These are phyloP conservation scores for Papilionanthe hybrid DNA, from an alignment of 116 monocot species.

Conservation along the genomic window DNA sequence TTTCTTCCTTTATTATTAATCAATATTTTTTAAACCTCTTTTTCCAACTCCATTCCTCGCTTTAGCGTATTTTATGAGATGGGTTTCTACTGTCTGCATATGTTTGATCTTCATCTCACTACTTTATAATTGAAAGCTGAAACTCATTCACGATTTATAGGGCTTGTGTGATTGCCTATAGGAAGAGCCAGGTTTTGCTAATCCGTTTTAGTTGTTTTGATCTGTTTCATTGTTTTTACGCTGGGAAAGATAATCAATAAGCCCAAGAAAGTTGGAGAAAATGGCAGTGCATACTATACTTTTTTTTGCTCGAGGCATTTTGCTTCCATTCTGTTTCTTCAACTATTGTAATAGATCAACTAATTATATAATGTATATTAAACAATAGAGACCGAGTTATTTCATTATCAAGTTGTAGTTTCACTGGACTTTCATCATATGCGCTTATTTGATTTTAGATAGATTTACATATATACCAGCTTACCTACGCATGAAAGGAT, in stretches of 20 bases:
- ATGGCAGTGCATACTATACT: neutral
- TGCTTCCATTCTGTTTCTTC: neutral
- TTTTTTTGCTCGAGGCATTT: neutral
- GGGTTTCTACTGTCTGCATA: neutral
- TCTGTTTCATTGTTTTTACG: neutral
- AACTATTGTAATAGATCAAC: neutral
- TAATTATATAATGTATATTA: neutral
- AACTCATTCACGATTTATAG: neutral
- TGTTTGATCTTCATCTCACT: neutral
- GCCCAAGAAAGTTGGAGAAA: neutral
- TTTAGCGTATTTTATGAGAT: neutral
- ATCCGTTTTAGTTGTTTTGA: neutral
- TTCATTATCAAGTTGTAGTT: neutral
- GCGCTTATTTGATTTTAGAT: neutral
- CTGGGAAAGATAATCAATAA: neutral
- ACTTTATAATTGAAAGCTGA: neutral
- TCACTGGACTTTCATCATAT: neutral
- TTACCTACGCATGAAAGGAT: no score
- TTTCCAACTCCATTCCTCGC: neutral
- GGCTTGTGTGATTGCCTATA: neutral
- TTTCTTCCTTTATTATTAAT: no score
- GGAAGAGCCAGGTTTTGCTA: neutral
- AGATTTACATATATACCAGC: no score
- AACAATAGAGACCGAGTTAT: neutral
- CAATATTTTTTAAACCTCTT: no score